phyloP scores from a whole-genome alignment of 345 rosid species.

The Populus ilicifolia region DNA sequence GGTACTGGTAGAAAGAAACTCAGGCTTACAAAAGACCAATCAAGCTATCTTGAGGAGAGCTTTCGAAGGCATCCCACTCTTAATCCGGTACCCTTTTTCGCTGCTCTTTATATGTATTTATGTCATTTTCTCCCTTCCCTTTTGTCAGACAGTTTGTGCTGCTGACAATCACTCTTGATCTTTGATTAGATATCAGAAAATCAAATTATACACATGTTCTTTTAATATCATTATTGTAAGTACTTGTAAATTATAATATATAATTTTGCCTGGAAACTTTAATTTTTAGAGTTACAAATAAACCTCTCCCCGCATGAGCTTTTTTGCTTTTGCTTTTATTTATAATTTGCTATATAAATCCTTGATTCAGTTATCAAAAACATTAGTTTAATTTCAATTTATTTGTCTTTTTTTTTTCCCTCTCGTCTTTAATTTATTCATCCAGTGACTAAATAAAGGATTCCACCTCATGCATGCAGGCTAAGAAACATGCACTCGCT shows the following conservation, averaged over 20 bases:
- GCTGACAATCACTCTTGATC: neutral
- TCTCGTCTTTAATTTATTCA: neutral
- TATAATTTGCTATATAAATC: neutral
- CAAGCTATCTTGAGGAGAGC: constrained; percentile 38
- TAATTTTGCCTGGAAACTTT: neutral
- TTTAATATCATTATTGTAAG: neutral
- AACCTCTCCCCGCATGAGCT: neutral
- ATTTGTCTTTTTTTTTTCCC: neutral
- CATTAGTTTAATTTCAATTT: neutral
- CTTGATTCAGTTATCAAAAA: neutral
- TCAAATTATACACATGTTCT: neutral
- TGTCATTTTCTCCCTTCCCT: neutral
- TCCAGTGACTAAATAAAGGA: neutral
- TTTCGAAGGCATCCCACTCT: constrained; percentile 40
- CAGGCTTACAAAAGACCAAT: constrained; percentile 40
- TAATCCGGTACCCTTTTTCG: constrained; percentile 25
- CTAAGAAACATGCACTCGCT: constrained; percentile 43
- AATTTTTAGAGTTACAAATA: neutral
- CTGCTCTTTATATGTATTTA: neutral
- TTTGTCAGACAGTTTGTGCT: no score
- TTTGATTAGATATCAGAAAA: neutral
- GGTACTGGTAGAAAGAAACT: constrained; percentile 45
- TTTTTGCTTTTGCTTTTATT: neutral
- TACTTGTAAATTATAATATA: no score
- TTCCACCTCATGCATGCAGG: constrained; percentile 19